Evolutionary conservation across 306 rosid genomes (phyloP).

Genomic region (Pyrus pyrifolia): DNA sequence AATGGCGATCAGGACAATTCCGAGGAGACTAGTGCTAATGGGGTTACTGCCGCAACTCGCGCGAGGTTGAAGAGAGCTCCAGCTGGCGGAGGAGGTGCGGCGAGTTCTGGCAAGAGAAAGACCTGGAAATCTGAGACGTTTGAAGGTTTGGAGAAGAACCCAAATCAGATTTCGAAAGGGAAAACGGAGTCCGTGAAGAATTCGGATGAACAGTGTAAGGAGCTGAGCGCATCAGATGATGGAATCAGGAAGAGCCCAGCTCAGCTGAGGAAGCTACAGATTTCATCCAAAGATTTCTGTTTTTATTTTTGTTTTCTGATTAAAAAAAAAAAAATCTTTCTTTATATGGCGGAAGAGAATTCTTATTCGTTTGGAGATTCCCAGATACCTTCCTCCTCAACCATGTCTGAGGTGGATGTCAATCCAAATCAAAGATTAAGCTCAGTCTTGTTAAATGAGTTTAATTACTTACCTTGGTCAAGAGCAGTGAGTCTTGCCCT

Average conservation of each 20-base stretch:
- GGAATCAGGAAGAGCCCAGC: conserved; percentile 43
- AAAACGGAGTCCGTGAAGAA: conserved; percentile 31
- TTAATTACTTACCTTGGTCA: too few relatives aligned
- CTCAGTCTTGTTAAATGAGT: too few relatives aligned
- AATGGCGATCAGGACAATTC: conserved; percentile 37
- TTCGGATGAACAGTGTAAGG: conserved; percentile 34
- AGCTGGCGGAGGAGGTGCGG: conserved; percentile 19
- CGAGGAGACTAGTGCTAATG: conserved; percentile 9
- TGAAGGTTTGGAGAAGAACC: conserved; percentile 37
- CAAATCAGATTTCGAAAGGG: conserved; percentile 30
- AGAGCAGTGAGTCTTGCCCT: too few relatives aligned
- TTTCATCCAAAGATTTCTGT: too few relatives aligned
- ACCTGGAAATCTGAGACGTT: conserved; percentile 50
- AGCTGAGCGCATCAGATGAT: conserved; percentile 26
- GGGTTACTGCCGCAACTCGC: neutral
- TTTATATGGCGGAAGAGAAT: too few relatives aligned
- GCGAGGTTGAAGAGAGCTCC: conserved; percentile 30
- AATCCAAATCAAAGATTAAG: too few relatives aligned
- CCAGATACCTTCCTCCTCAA: too few relatives aligned
- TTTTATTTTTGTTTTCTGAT: too few relatives aligned
- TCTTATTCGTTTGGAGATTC: too few relatives aligned
- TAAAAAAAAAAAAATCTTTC: too few relatives aligned
- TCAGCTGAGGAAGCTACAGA: conserved; percentile 25
- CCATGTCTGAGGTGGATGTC: too few relatives aligned
- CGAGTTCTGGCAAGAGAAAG: conserved; percentile 50